phyloP scores from a whole-genome alignment of 129 eudicot species.

The Ambrosia artemisiifolia region DNA sequence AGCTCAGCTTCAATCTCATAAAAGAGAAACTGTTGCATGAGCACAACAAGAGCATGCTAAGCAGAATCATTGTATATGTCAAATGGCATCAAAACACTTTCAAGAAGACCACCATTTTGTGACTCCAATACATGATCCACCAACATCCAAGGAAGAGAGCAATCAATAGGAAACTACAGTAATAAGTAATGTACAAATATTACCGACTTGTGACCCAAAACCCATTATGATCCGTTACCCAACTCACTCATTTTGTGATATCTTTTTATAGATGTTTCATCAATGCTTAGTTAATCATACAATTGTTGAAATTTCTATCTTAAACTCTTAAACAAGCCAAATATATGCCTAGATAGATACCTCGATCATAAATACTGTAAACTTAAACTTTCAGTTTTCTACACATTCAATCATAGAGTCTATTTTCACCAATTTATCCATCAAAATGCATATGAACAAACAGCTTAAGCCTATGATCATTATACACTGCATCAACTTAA shows the following conservation, averaged over 20 bases:
- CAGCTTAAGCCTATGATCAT: no score
- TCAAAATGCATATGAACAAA: no score
- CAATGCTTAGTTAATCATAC: no score
- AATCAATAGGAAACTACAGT: conserved; percentile 94
- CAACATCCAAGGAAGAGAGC: conserved; percentile 99
- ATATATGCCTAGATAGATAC: no score
- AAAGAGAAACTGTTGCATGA: conserved; percentile 92
- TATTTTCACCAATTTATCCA: no score
- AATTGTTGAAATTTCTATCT: conserved; percentile 9
- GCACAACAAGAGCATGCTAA: conserved; percentile 82
- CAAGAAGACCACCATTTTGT: no score
- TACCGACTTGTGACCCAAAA: neutral
- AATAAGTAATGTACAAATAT: neutral
- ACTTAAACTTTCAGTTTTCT: no score
- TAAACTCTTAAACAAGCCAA: no score
- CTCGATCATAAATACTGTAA: no score
- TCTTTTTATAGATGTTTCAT: neutral
- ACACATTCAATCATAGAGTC: no score
- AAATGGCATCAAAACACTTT: conserved; percentile 83
- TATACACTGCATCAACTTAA: no score
- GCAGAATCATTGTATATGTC: conserved; percentile 99
- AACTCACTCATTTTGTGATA: neutral
- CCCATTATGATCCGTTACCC: neutral
- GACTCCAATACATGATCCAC: conserved; percentile 76
- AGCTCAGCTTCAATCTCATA: conserved; percentile 99